Conservation (phyloP, 176 grass and related monocot species). For the Carex parvula region DNA sequence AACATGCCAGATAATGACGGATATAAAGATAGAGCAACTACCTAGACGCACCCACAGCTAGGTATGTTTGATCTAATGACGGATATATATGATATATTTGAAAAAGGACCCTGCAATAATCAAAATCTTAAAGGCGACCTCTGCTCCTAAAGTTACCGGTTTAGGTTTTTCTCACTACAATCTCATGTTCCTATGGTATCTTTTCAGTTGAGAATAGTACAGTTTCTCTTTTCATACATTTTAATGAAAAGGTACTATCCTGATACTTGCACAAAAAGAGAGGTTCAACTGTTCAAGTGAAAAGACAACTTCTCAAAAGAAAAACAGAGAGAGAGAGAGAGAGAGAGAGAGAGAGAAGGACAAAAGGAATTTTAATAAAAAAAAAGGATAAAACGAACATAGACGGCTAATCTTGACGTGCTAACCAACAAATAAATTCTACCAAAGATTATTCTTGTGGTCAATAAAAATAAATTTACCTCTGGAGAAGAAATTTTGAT, state of each 20-base stretch:
- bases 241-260: background rate
- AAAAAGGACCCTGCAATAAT: background rate
- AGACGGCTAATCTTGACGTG: background rate
- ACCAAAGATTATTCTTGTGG: background rate
- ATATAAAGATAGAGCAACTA: background rate
- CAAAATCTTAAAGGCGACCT: background rate
- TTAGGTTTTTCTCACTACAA: background rate
- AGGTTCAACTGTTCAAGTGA: background rate
- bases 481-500: background rate
- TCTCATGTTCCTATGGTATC: background rate
- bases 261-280: background rate
- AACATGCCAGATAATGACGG: too few relatives aligned
- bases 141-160: background rate
- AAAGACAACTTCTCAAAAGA: background rate
- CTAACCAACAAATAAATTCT: background rate
- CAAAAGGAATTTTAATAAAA: background rate
- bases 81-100: background rate
- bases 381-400: background rate
- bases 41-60: background rate
- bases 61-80: background rate
- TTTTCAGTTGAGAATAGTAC: constrained; percentile 1
- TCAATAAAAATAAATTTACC: background rate
- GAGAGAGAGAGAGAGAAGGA: background rate
- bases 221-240: background rate
- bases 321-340: background rate